Evolutionary conservation across 306 rosid genomes (phyloP).

Genomic region (Quercus mongolica): DNA sequence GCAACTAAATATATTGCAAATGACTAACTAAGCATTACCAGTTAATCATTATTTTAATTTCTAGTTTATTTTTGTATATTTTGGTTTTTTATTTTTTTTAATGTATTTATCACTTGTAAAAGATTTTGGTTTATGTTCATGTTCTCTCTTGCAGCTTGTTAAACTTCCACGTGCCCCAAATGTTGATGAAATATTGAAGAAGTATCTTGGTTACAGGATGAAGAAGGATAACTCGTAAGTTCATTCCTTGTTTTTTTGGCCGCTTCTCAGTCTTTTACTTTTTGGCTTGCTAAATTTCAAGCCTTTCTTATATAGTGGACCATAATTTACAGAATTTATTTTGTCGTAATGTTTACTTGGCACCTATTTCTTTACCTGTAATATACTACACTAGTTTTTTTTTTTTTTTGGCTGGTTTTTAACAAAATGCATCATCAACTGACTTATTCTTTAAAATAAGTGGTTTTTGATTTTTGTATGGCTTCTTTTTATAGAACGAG

Average conservation of each 20-base stretch:
- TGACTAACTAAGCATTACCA: no score
- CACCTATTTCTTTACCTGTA: neutral
- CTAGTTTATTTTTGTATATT: neutral
- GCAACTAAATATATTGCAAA: no score
- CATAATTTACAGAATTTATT: neutral
- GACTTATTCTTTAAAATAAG: no score
- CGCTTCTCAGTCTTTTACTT: constrained; percentile 9
- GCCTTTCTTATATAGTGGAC: neutral
- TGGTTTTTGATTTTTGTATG: neutral
- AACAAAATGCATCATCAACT: neutral
- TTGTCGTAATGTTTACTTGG: neutral
- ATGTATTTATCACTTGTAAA: neutral
- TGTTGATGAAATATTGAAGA: constrained; percentile 67
- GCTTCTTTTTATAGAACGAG: neutral
- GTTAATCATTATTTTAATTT: neutral
- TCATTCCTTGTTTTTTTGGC: constrained; percentile 10
- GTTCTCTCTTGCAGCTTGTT: constrained; percentile 63
- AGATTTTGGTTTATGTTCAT: constrained; percentile 18
- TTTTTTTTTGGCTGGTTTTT: neutral
- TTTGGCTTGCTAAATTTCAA: constrained; percentile 6
- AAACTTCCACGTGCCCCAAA: constrained; percentile 88
- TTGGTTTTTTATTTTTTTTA: neutral
- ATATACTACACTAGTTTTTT: neutral
- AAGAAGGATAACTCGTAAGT: constrained; percentile 78
- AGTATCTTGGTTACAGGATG: constrained; percentile 58